Percentiles rank a stretch among this genome's conserved stretches.
These are phyloP conservation scores for Candida patagonica DNA, from an alignment of 805 yeast species.

Conservation along the genomic window DNA sequence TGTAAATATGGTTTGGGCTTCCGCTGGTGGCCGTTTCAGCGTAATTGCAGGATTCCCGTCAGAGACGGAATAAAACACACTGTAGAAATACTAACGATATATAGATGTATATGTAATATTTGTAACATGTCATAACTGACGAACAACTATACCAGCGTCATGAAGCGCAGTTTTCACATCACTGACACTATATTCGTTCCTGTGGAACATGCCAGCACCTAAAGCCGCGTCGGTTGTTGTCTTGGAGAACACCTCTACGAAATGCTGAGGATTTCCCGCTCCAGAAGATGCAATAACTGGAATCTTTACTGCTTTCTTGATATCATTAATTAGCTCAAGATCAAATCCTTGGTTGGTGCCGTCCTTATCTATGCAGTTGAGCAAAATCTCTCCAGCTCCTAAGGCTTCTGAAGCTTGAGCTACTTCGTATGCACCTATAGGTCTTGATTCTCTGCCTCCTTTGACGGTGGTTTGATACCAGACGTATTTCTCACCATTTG, in stretches of 20 bases:
- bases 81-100: background rate
- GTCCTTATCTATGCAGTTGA: slow-evolving; percentile 94
- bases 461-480: slow-evolving; percentile 95
- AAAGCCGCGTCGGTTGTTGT: slow-evolving; percentile 92
- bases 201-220: slow-evolving; percentile 98
- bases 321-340: slow-evolving; percentile 69
- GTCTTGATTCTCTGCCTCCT: slow-evolving; percentile 90
- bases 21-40: slow-evolving; percentile 97
- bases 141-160: slow-evolving; percentile 54
- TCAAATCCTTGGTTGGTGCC: slow-evolving; percentile 95
- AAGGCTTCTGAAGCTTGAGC: slow-evolving; percentile 81
- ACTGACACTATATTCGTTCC: slow-evolving; percentile 82
- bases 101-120: background rate
- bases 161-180: slow-evolving; percentile 68
- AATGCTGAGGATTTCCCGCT: slow-evolving; percentile 90
- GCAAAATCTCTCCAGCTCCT: slow-evolving; percentile 92
- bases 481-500: slow-evolving; percentile 80
- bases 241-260: slow-evolving; percentile 72
- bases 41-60: slow-evolving; percentile 64
- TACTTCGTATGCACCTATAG: slow-evolving; percentile 84
- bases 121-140: slow-evolving; percentile 3
- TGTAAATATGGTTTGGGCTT: slow-evolving; percentile 58
- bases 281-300: slow-evolving; percentile 98
- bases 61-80: slow-evolving; percentile 6
- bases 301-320: slow-evolving; percentile 65